A percentile compares a stretch with the other conserved stretches of the same genome.
Conservation (phyloP, 257 asterid species). For the Thymus quinquecostatus region DNA sequence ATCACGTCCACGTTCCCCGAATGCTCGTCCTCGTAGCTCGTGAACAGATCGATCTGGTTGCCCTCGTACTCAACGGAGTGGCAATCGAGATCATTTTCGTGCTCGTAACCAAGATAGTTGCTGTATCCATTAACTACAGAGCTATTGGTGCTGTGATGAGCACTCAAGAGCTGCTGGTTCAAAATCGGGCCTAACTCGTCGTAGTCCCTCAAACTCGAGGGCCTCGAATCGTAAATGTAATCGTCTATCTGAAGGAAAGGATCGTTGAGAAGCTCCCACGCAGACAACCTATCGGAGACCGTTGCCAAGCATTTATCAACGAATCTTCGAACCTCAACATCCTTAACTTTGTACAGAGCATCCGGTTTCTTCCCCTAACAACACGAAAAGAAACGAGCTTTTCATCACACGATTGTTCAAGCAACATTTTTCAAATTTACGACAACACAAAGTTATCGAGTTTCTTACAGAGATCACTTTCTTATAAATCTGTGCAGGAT, state of each 20-base stretch:
- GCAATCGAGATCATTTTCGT: conserved; percentile 46
- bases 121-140: conserved; percentile 59
- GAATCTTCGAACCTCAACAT: conserved; percentile 77
- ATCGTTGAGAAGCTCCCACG: conserved; percentile 86
- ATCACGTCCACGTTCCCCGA: conserved; percentile 57
- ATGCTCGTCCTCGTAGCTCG: conserved; percentile 53
- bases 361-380: conserved; percentile 81
- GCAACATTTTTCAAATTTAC: not conserved
- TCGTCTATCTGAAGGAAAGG: conserved; percentile 78
- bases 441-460: not conserved
- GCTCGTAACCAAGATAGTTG: conserved; percentile 50
- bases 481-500: conserved; percentile 88
- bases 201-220: conserved; percentile 44
- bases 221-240: conserved; percentile 47
- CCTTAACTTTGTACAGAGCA: conserved; percentile 72
- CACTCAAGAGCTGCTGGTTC: conserved; percentile 55
- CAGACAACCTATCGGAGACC: conserved; percentile 71
- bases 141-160: conserved; percentile 46
- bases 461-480: conserved; percentile 80
- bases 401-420: not conserved
- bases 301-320: conserved; percentile 88
- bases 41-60: conserved; percentile 56
- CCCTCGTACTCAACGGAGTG: conserved; percentile 49
- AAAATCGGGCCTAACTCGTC: conserved; percentile 46
- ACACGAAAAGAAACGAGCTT: conserved; percentile 4